Conservation (phyloP, 352 stramenopile species). For the Phytophthora podocarpi region DNA sequence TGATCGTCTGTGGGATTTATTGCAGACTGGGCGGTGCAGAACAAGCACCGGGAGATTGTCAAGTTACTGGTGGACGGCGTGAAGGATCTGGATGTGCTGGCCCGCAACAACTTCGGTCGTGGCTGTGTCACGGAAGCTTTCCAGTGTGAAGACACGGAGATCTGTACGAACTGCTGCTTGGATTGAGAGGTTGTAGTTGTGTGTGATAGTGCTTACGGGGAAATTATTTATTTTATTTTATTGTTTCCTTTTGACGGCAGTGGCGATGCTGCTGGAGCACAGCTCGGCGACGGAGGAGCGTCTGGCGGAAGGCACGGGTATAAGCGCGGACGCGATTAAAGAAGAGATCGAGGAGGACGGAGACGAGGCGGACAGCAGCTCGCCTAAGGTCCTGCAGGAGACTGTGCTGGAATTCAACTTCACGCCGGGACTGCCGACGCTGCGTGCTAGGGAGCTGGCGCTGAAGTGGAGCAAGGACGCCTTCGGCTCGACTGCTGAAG, state of each 20-base stretch:
- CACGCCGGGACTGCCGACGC: slow-evolving; percentile 47
- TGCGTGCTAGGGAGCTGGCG: slow-evolving; percentile 80
- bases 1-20: slow-evolving; percentile 17
- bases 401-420: slow-evolving; percentile 86
- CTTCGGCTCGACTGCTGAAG: slow-evolving; percentile 77
- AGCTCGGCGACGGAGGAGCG: slow-evolving; percentile 79
- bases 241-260: slow-evolving; percentile 32
- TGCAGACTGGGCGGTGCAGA: slow-evolving; percentile 88
- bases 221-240: neutral
- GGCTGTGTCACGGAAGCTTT: slow-evolving; percentile 87
- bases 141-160: slow-evolving; percentile 83
- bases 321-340: slow-evolving; percentile 70
- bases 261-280: slow-evolving; percentile 77
- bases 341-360: slow-evolving; percentile 72
- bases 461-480: slow-evolving; percentile 86
- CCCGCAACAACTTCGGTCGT: slow-evolving; percentile 82
- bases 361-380: slow-evolving; percentile 46
- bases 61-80: slow-evolving; percentile 75
- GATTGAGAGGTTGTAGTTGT: no score
- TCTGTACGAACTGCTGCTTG: slow-evolving; percentile 50
- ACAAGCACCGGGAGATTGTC: slow-evolving; percentile 82
- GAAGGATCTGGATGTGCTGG: slow-evolving; percentile 78
- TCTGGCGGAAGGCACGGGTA: slow-evolving; percentile 70
- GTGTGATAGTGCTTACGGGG: neutral
- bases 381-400: slow-evolving; percentile 80